Evolutionary conservation across 2,329 filamentous ascomycete genomes (phyloP).

Genomic region (Rutstroemia sydowiana): DNA sequence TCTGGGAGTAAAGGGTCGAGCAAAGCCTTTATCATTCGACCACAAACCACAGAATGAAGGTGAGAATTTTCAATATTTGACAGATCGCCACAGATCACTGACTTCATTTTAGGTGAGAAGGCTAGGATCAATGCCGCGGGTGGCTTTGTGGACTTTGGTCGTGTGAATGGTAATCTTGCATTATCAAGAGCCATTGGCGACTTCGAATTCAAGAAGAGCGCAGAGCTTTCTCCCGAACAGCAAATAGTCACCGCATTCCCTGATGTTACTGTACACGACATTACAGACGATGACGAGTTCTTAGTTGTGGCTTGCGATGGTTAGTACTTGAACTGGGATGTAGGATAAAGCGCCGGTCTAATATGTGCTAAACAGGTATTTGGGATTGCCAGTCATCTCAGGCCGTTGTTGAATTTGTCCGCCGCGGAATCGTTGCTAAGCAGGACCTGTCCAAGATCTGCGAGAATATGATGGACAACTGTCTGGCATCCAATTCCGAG

Average conservation of each 20-base stretch:
- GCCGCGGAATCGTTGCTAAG: constrained; percentile 91
- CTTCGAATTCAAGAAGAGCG: constrained; percentile 99
- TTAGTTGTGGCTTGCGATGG: constrained; percentile 87
- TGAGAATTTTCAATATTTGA: constrained; percentile 31
- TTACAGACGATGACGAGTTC: constrained; percentile 92
- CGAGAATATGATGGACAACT: constrained; percentile 99
- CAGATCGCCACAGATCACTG: constrained; percentile 19
- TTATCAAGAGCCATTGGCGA: constrained; percentile 96
- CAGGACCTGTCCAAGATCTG: constrained; percentile 92
- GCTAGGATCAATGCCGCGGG: constrained; percentile 91
- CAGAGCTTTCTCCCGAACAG: constrained; percentile 92
- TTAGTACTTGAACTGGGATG: constrained; percentile 38
- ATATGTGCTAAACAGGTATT: constrained; percentile 58
- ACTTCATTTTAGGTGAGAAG: constrained; percentile 65
- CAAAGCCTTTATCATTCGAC: constrained; percentile 97
- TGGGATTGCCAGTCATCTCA: constrained; percentile 99
- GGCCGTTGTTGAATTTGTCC: constrained; percentile 92
- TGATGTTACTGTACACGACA: constrained; percentile 85
- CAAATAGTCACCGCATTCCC: constrained; percentile 97
- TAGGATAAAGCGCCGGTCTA: constrained; percentile 12
- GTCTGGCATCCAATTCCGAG: constrained; percentile 93
- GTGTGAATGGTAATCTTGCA: constrained; percentile 96
- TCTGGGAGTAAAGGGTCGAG: constrained; percentile 90
- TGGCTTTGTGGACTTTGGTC: constrained; percentile 96
- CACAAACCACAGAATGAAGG: constrained; percentile 99